These are phyloP conservation scores for Epichloe coenophiala DNA, from an alignment of 2,329 filamentous ascomycete species.

Conservation along the genomic window DNA sequence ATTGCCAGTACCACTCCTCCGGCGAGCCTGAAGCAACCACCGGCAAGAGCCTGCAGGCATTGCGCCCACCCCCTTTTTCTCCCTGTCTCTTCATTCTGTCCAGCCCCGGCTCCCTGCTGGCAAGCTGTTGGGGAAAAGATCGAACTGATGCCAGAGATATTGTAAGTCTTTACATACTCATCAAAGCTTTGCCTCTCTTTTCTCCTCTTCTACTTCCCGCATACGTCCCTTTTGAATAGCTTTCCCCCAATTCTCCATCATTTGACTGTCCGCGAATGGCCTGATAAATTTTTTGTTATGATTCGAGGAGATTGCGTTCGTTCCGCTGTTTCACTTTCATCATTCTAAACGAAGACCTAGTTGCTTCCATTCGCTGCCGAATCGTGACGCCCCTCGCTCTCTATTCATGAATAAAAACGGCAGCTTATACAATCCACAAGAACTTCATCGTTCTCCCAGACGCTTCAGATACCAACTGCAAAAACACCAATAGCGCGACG, in stretches of 20 bases:
- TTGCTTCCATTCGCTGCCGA: background rate
- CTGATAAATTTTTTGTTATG: background rate
- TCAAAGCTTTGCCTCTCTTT: background rate
- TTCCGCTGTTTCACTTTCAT: background rate
- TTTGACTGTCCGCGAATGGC: background rate
- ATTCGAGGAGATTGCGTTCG: background rate
- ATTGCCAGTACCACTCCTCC: background rate
- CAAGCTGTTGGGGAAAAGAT: slow-evolving; percentile 6
- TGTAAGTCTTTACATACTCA: slow-evolving; percentile 1
- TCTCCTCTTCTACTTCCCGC: background rate
- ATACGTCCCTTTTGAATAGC: background rate
- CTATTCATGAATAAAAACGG: background rate
- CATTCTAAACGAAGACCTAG: background rate
- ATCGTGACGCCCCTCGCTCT: background rate
- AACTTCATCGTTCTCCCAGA: background rate
- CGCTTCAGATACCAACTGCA: no score
- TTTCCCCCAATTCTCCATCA: background rate
- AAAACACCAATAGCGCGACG: no score
- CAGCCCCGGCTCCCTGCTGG: background rate
- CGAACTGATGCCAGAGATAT: slow-evolving; percentile 8
- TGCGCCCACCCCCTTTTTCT: background rate
- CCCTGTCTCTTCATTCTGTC: slow-evolving; percentile 1
- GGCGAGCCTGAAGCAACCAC: background rate
- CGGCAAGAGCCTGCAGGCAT: background rate
- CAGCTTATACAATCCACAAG: background rate